Conservation (phyloP, 2,329 filamentous ascomycete species). For the Fusarium paranaense region DNA sequence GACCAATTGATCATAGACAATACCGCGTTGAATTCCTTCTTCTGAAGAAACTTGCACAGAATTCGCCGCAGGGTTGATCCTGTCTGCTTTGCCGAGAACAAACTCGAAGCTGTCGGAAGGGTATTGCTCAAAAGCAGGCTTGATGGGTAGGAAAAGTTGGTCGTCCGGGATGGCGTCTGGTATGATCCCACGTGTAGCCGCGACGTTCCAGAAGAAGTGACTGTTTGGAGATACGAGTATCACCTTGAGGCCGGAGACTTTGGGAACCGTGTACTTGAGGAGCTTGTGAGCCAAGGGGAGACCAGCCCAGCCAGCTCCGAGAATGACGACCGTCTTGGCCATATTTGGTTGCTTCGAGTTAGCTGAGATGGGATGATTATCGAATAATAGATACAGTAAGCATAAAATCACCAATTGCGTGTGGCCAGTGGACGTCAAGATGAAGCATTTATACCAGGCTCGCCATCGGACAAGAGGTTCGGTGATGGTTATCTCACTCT, state of each 20-base stretch:
- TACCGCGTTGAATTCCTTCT: conserved; percentile 44
- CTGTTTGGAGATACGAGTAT: conserved; percentile 65
- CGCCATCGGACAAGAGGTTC: conserved; percentile 11
- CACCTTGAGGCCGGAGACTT: conserved; percentile 59
- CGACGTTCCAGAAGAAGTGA: conserved; percentile 68
- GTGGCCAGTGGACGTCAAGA: not conserved
- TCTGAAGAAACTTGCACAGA: conserved; percentile 52
- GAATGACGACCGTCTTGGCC: conserved; percentile 63
- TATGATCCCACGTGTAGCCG: conserved; percentile 65
- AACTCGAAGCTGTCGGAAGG: conserved; percentile 59
- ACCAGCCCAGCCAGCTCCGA: conserved; percentile 65
- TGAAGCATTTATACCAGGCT: not conserved
- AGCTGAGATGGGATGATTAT: not conserved
- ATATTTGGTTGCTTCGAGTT: conserved; percentile 44
- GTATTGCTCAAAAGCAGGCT: conserved; percentile 59
- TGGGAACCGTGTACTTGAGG: conserved; percentile 60
- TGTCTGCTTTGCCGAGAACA: conserved; percentile 58
- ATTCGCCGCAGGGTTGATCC: conserved; percentile 49
- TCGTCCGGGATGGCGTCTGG: conserved; percentile 60
- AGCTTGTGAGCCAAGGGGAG: conserved; percentile 64
- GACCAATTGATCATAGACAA: conserved; percentile 64
- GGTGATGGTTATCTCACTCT: not conserved
- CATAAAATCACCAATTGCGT: not conserved
- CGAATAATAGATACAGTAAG: not conserved
- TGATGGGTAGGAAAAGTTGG: conserved; percentile 60